Evolutionary conservation across 352 stramenopile genomes (phyloP), one percentile per base, ranked within the genome.

Genomic region (Globisporangium nodosum): DNA sequence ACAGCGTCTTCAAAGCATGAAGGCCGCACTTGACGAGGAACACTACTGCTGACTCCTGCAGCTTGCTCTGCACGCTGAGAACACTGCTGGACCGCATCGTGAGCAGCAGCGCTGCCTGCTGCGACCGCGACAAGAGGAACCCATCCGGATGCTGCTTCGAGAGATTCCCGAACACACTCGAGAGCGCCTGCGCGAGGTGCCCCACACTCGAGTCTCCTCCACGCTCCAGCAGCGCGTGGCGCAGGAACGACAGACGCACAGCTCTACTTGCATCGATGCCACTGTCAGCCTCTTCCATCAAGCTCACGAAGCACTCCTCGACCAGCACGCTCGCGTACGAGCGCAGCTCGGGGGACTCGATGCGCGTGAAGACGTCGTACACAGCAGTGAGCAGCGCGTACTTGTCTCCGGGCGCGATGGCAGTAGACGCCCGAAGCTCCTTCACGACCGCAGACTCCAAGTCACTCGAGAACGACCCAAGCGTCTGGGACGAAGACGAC

Each of bases 61-160:
- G 42, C 33, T 54, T 57, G 30, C 39, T 56, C 58, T 56, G 45
- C 13, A 37, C 15, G 11, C 35, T 55, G 24, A 46, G 24, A 12
- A 21, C 27, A 37, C n/a, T 71, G 9, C 30, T 71, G 9, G 52
- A 55, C 24, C 65, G 71, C 54, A 69, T 63, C 43, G 78, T 21
- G n/a, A 82, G 46, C 27, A 86, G 56, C 5, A 82, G 33, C 16
- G 64, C 67, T 4, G 72, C 45, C 15, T 82, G 47, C 21, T 86
- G 76, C 1, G 47, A 46, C n/a, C 3, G 1, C 4, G 72, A 64
- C 27, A 75, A 57, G 27, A 82, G 47, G 16, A 20, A 49, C 8
- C 70, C 71, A 21, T 71, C 52, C 20, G 45, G 37, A 31, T 69
- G 43, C 12, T 47, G 54, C 21, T 56, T 68, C 8, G 46, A 56